Evolutionary conservation across 2,329 filamentous ascomycete genomes (phyloP).

Genomic region (Alternaria ethzedia): DNA sequence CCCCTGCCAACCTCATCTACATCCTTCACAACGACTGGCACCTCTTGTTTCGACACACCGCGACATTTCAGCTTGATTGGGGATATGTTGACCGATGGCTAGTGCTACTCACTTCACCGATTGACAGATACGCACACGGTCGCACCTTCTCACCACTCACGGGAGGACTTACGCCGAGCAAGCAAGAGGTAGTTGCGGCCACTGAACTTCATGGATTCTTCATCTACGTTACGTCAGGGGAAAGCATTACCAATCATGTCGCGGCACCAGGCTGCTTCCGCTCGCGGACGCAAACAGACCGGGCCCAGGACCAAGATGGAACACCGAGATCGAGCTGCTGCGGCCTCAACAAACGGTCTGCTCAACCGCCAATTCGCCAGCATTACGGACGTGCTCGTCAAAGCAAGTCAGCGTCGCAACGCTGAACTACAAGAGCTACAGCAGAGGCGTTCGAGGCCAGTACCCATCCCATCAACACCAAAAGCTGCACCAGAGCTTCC

Average conservation of each 20-base stretch:
- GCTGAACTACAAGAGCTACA: conserved; percentile 4
- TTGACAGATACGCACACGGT: neutral
- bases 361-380: conserved; percentile 22
- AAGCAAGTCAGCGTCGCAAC: conserved; percentile 22
- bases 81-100: neutral
- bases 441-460: neutral
- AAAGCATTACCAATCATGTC: neutral
- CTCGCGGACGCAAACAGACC: neutral
- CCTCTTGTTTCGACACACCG: neutral
- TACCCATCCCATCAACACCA: neutral
- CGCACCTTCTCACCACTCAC: neutral
- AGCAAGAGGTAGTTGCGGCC: neutral
- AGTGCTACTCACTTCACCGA: neutral
- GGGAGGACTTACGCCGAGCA: too few species aligned
- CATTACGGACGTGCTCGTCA: conserved; percentile 22
- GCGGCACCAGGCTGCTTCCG: neutral
- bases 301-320: conserved; percentile 2
- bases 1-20: neutral
- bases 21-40: neutral
- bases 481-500: neutral
- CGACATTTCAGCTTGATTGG: neutral
- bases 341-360: conserved; percentile 6
- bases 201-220: neutral
- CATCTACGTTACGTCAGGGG: neutral
- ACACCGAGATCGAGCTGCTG: neutral